Base-by-base conservation (phyloP, 2,329 filamentous ascomycete species). In the Aspergillus neoniger region DNA sequence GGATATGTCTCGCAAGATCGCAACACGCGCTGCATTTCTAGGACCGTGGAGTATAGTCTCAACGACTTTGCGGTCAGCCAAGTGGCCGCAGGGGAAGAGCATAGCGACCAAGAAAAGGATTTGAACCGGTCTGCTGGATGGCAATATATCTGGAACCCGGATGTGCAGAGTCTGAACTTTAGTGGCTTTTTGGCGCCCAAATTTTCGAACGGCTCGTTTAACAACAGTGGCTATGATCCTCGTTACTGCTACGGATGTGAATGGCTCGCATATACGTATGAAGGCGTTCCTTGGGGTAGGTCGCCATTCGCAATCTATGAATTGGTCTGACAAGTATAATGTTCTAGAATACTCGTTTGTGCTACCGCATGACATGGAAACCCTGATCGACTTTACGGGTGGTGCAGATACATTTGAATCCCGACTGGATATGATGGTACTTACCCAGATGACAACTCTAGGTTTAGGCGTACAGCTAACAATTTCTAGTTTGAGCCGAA, bases 111-210 rank as follows among this genome's bases (percentile, higher is more conserved):
- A 9, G 65, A 76, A 3, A 86, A 81, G 54, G 91, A 91, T 67
- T 77, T 89, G 15, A 77, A 82, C 44, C 83, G 88, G 12, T 88
- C 86, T 1, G 80, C 82, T n/a, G 87, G 89, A 63, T 91, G 89
- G 89, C 83, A 86, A 28, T 89, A 88, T 67, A 87, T 90, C 62
- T 91, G 87, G 88, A 86, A 91, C 69, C 70, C 81, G 0, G 72
- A 83, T 43, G 81, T 86, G 25, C 78, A 77, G 3, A 85, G 85
- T 0, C 79, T 88, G 0, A 83, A 82, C 7, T 89, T 88, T 71
- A 81, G 77, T 0, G 75, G 76, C 57, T 67, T 77, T 64, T 74
- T 91, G 10, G 87, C 87, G 0, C 88, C 88, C 0, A 81, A 83
- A 32, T 76, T 76, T 56, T 70, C 79, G 12, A 78, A 81, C 57